Conservation (phyloP, 768 basidiomycete species). For the Chalciporus sphaerocephalus region DNA sequence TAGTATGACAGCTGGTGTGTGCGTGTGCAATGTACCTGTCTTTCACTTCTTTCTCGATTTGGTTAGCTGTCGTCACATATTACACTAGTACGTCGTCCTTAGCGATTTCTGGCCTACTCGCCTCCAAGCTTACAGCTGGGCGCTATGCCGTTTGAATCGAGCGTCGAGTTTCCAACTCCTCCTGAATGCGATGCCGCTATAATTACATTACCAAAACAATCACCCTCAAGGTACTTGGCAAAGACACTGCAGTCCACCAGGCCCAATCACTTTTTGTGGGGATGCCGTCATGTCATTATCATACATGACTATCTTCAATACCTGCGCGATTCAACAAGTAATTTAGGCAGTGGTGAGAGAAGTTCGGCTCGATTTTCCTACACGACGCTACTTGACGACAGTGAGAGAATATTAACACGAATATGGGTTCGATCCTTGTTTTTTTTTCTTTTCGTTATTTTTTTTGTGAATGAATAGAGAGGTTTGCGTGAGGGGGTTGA, state of each 20-base stretch:
- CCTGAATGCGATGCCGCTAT: slow-evolving; percentile 21
- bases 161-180: background rate
- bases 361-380: background rate
- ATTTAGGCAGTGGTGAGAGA: slow-evolving; percentile 5
- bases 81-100: background rate
- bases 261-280: slow-evolving; percentile 9
- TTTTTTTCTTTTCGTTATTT: no score
- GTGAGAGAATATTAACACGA: slow-evolving; percentile 9
- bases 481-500: background rate
- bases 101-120: background rate
- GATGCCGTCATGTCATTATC: background rate
- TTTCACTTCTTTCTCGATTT: background rate
- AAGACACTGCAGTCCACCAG: slow-evolving; percentile 3
- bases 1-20: no score
- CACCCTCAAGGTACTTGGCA: slow-evolving; percentile 10
- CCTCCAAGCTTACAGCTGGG: slow-evolving; percentile 13
- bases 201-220: slow-evolving; percentile 25
- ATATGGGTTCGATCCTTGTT: slow-evolving; percentile 8
- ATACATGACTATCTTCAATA: background rate
- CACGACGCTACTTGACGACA: background rate
- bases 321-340: background rate
- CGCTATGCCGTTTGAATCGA: slow-evolving; percentile 10
- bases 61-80: background rate
- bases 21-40: background rate
- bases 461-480: no score